These are phyloP conservation scores for Pichia sp. DNA, from an alignment of 1,139 yeast genomes.

Conservation along the genomic window DNA sequence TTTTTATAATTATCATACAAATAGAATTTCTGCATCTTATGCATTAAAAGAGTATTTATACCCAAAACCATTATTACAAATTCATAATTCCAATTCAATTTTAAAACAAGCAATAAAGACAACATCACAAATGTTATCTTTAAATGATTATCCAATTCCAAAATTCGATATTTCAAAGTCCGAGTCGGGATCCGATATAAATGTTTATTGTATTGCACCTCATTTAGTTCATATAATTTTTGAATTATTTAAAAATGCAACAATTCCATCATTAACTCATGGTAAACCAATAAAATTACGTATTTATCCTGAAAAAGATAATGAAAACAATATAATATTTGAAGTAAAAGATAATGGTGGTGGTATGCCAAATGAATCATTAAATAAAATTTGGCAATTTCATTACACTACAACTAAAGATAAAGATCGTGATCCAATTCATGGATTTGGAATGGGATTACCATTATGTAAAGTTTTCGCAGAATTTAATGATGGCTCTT, in stretches of 20 bases:
- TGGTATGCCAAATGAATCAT: conserved; percentile 20
- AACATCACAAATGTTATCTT: conserved; percentile 20
- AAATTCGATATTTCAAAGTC: conserved; percentile 13
- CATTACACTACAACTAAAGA: conserved; percentile 27
- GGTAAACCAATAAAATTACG: conserved; percentile 18
- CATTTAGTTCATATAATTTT: conserved; percentile 27
- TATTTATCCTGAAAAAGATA: conserved; percentile 6
- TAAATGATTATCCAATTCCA: conserved; percentile 28
- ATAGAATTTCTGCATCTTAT: conserved; percentile 23
- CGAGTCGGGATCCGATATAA: not conserved
- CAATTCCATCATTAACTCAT: conserved; percentile 23
- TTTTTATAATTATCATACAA: conserved; percentile 21
- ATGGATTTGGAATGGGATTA: conserved; percentile 29
- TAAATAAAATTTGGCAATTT: conserved; percentile 26
- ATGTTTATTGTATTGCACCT: conserved; percentile 23
- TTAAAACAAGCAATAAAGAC: conserved; percentile 18
- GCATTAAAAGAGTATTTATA: conserved; percentile 22
- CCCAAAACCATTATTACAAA: conserved; percentile 15
- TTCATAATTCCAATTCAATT: conserved; percentile 13
- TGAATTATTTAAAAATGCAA: conserved; percentile 27
- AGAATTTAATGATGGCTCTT: conserved; percentile 22
- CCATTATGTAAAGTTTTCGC: conserved; percentile 27
- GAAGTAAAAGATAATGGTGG: conserved; percentile 26
- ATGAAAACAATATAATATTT: conserved; percentile 10
- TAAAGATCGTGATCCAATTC: conserved; percentile 24